Percentiles rank a stretch among this genome's conserved stretches.
These are phyloP conservation scores for Wickerhamiella qilinensis DNA, from an alignment of 805 yeast genomes.

Conservation along the genomic window DNA sequence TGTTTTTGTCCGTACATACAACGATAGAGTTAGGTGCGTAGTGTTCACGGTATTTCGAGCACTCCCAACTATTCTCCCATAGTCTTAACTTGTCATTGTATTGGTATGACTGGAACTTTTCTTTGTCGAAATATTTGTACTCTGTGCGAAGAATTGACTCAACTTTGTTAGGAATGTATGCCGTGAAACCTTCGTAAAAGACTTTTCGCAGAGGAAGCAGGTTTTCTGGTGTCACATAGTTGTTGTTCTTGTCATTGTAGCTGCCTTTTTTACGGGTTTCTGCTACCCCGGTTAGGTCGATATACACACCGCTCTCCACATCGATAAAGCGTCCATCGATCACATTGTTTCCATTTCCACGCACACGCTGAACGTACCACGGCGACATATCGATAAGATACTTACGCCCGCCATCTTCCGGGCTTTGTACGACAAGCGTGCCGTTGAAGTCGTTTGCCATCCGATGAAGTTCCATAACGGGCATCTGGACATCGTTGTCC, in stretches of 20 bases:
- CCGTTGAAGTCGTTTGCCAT: constrained; percentile 33
- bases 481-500: constrained; percentile 34
- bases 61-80: constrained; percentile 7
- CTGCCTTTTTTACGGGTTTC: constrained; percentile 12
- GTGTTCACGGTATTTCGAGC: not conserved
- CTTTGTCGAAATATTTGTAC: constrained; percentile 17
- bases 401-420: constrained; percentile 29
- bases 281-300: constrained; percentile 40
- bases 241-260: constrained; percentile 39
- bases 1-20: not conserved
- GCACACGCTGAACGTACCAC: constrained; percentile 32
- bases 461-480: constrained; percentile 31
- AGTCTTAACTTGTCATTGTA: constrained; percentile 7
- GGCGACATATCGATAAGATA: constrained; percentile 34
- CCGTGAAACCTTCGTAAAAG: constrained; percentile 39
- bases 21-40: not conserved
- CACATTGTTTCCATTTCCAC: constrained; percentile 33
- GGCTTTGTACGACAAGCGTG: constrained; percentile 30
- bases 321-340: constrained; percentile 47
- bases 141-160: constrained; percentile 25
- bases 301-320: constrained; percentile 39
- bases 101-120: constrained; percentile 13
- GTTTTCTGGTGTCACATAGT: constrained; percentile 34
- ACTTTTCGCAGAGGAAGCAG: constrained; percentile 39
- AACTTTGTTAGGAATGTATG: constrained; percentile 29